These are phyloP conservation scores for Nigrograna mackinnonii DNA, from an alignment of 2,329 filamentous ascomycete genomes.

Conservation along the genomic window DNA sequence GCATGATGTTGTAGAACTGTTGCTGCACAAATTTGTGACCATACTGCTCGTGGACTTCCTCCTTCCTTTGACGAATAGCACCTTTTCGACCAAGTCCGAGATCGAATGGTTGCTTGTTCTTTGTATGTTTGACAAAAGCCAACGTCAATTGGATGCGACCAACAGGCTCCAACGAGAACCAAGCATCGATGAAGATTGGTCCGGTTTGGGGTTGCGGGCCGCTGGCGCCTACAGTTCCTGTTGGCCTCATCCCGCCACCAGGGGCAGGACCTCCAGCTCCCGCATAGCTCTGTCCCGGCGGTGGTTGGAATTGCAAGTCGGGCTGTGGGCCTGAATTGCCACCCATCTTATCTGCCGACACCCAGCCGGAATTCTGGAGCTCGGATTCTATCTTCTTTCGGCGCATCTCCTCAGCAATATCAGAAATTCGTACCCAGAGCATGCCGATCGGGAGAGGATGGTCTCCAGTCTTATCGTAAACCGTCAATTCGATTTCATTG, in stretches of 20 bases:
- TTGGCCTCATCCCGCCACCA: constrained; percentile 42
- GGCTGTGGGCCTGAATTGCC: constrained; percentile 57
- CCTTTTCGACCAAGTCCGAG: constrained; percentile 92
- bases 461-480: constrained; percentile 91
- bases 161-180: constrained; percentile 95
- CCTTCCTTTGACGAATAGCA: constrained; percentile 95
- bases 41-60: constrained; percentile 98
- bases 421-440: constrained; percentile 94
- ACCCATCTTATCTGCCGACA: constrained; percentile 94
- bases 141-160: constrained; percentile 90
- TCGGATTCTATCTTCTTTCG: constrained; percentile 97
- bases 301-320: constrained; percentile 58
- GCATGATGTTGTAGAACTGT: constrained; percentile 99
- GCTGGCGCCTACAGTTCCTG: constrained; percentile 29
- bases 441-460: constrained; percentile 91
- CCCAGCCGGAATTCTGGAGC: constrained; percentile 93
- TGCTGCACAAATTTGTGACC: constrained; percentile 98
- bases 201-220: constrained; percentile 55
- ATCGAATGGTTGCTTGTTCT: constrained; percentile 80
- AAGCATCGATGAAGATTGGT: constrained; percentile 75
- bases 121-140: constrained; percentile 89
- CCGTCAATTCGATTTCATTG: constrained; percentile 96
- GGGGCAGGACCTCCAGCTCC: constrained; percentile 41
- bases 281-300: constrained; percentile 46
- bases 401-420: constrained; percentile 96